Evolutionary conservation across 495 filamentous ascomycete genomes (phyloP).

Genomic region (Elaphomyces granulatus): DNA sequence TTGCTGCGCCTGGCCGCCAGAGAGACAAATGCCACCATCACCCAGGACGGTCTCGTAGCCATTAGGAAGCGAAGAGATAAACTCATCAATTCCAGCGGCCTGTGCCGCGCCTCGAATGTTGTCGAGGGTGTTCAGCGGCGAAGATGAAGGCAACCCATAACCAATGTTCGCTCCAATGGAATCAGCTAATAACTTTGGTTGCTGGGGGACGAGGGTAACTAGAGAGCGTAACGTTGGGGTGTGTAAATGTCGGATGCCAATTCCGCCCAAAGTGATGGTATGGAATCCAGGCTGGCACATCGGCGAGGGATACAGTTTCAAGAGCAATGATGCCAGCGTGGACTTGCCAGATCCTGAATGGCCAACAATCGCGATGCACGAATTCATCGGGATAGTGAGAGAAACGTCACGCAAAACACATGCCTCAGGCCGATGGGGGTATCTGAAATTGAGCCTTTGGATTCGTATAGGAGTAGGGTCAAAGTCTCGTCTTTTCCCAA

Average conservation of each 20-base stretch:
- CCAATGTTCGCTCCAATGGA: conserved; percentile 64
- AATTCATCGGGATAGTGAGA: conserved; percentile 42
- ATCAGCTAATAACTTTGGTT: conserved; percentile 60
- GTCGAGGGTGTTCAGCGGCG: conserved; percentile 18
- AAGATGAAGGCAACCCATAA: conserved; percentile 47
- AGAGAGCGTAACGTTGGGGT: conserved; percentile 48
- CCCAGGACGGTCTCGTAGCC: conserved; percentile 68
- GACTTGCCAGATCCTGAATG: conserved; percentile 80
- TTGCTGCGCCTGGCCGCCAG: conserved; percentile 75
- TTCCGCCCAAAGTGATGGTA: conserved; percentile 40
- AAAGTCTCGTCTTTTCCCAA: conserved; percentile 27
- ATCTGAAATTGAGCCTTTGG: conserved; percentile 47
- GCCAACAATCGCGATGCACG: conserved; percentile 64
- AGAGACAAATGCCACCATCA: conserved; percentile 59
- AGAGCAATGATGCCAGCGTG: conserved; percentile 62
- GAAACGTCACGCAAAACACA: conserved; percentile 43
- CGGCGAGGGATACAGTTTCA: conserved; percentile 45
- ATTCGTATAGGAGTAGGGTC: conserved; percentile 48
- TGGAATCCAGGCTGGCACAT: conserved; percentile 8
- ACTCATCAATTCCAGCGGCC: conserved; percentile 64
- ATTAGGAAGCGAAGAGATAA: conserved; percentile 53
- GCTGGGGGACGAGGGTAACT: conserved; percentile 66
- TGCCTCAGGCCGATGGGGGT: conserved; percentile 42
- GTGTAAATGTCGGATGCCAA: conserved; percentile 42
- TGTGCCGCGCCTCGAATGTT: conserved; percentile 45